Percentiles rank a stretch among this genome's conserved stretches.
Conservation (phyloP, 1,284 basidiomycete genomes). For the Coriolopsis trogii region DNA sequence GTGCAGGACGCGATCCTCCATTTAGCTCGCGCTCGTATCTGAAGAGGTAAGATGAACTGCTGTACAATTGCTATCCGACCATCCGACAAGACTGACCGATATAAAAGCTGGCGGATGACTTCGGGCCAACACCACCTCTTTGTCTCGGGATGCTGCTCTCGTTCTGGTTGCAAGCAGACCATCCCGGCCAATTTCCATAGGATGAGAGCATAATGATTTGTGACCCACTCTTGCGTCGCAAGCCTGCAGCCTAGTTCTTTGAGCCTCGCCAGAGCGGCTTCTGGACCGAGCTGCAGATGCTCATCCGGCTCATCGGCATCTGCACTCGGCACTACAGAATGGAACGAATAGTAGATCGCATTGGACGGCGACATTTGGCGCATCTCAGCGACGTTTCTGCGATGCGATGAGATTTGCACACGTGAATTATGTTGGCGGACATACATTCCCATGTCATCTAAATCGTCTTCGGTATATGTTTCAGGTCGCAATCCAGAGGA, state of each 20-base stretch:
- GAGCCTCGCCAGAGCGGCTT: slow-evolving; percentile 56
- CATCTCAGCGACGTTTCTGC: slow-evolving; percentile 59
- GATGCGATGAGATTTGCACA: not conserved
- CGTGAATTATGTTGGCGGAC: slow-evolving; percentile 30
- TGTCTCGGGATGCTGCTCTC: slow-evolving; percentile 47
- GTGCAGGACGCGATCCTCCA: slow-evolving; percentile 74
- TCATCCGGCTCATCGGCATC: slow-evolving; percentile 4
- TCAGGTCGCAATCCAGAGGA: slow-evolving; percentile 62
- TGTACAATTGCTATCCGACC: not conserved
- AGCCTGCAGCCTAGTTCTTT: slow-evolving; percentile 55
- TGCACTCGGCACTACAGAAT: slow-evolving; percentile 26
- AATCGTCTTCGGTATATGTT: slow-evolving; percentile 49
- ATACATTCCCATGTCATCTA: slow-evolving; percentile 66
- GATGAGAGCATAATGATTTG: slow-evolving; percentile 90
- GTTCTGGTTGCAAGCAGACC: slow-evolving; percentile 70
- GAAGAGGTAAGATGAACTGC: not conserved
- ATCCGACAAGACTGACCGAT: slow-evolving; percentile 76
- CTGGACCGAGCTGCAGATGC: slow-evolving; percentile 45
- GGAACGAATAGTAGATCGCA: slow-evolving; percentile 70
- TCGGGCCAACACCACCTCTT: slow-evolving; percentile 82
- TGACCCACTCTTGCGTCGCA: slow-evolving; percentile 80
- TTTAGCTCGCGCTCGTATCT: slow-evolving; percentile 94
- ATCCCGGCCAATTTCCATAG: slow-evolving; percentile 95
- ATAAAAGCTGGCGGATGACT: slow-evolving; percentile 81
- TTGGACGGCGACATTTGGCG: slow-evolving; percentile 57